Percentiles rank a stretch among this genome's conserved stretches.
These are phyloP conservation scores for Pestalotiopsis sp. DNA, from an alignment of 2,329 filamentous ascomycete species.

Conservation along the genomic window DNA sequence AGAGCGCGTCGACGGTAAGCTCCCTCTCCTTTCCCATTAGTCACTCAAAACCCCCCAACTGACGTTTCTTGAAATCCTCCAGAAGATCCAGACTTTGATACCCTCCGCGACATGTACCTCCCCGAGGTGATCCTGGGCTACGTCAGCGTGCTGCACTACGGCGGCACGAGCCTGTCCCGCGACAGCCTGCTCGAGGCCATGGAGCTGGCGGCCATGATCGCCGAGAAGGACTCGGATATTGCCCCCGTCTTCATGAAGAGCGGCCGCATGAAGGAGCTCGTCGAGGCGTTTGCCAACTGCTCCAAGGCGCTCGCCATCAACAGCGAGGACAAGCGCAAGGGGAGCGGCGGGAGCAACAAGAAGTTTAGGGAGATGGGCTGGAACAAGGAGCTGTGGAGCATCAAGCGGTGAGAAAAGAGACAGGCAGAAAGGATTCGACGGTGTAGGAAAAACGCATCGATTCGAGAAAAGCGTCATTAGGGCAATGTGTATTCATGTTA, in stretches of 20 bases:
- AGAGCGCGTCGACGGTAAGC: constrained; percentile 56
- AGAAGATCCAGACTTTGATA: constrained; percentile 63
- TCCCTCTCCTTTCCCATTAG: constrained; percentile 12
- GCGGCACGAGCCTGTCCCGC: constrained; percentile 72
- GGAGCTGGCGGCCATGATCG: constrained; percentile 78
- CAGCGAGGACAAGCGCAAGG: constrained; percentile 54
- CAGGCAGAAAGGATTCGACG: not conserved
- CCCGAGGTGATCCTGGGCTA: constrained; percentile 87
- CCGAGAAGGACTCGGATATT: constrained; percentile 70
- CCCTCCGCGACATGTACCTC: constrained; percentile 77
- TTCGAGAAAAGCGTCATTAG: not conserved
- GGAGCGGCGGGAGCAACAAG: constrained; percentile 53
- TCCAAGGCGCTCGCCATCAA: constrained; percentile 71
- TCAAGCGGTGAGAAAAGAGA: constrained; percentile 38
- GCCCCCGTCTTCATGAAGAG: constrained; percentile 65
- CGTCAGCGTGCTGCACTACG: constrained; percentile 77
- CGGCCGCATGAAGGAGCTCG: constrained; percentile 73
- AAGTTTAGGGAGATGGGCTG: constrained; percentile 64
- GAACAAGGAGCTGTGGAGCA: constrained; percentile 65
- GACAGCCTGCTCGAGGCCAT: constrained; percentile 82
- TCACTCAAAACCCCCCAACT: constrained; percentile 17
- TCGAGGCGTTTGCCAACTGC: constrained; percentile 75
- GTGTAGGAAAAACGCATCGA: not conserved
- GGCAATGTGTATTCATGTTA: not conserved
- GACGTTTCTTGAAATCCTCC: not conserved